Base-by-base conservation (phyloP, 2,329 filamentous ascomycete species). In the Fusarium floridanum region DNA sequence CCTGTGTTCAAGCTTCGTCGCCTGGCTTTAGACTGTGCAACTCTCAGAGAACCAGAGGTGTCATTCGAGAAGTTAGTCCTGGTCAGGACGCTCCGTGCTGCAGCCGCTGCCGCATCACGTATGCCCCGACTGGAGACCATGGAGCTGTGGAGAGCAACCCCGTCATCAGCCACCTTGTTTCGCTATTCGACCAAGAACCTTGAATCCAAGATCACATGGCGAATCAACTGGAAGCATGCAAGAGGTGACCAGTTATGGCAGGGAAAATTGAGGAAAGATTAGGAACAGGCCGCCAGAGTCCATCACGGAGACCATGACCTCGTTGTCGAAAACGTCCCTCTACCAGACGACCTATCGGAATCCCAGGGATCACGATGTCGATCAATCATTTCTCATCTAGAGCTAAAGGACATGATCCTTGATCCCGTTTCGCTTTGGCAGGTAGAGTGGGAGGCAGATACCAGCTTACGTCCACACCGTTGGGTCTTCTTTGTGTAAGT, bases 61-160 rank as follows among this genome's bases (percentile, higher is more conserved):
- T 11, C 32, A 29, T n/a, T 12, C n/a, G 27, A 56, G 12, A 20
- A 6, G 27, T 56, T 22, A 6, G 8, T 9, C 32, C 20, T 36
- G 12, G n/a, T 36, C 32, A 22, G 8, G 17, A 24, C 20, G 36
- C 20, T 61, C 14, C 29, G 59, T 48, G 59, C 41, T 16, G 59
- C 59, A 3, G 59, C 59, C 6, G 27, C n/a, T 24, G 41, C 41
- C 11, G 59, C 59, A 36, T 22, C 59, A 24, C 36, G 29, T 24
- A 61, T 61, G 59, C 59, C 59, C 29, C n/a, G 12, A 10, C 29
- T 61, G 10, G 14, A 48, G 59, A 48, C 29, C 39, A 61, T 61
- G 59, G 59, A 61, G 14, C 10, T 61, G 16, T 61, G 59, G 59
- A 10, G 36, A 20, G 59, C 29, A 8, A 22, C 17, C 29, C 32